A percentile compares a stretch with the other conserved stretches of the same genome.
Conservation (phyloP, 306 rosid species). For the Citrullus mucosospermus region DNA sequence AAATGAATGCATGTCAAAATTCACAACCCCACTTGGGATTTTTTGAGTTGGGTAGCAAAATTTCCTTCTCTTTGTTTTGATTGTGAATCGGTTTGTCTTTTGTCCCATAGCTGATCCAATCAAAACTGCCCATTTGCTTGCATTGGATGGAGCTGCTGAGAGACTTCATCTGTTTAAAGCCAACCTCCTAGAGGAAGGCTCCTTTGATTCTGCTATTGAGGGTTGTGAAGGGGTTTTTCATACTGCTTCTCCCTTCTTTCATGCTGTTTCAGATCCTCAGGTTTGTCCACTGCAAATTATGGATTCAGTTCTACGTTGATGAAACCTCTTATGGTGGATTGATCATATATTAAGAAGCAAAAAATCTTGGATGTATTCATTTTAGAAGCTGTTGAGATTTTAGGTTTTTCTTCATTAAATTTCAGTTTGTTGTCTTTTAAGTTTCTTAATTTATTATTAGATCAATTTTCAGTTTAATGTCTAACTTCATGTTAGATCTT, state of each 20-base stretch:
- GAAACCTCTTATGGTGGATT: background rate
- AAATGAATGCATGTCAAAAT: background rate
- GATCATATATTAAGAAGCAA: background rate
- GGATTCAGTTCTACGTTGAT: background rate
- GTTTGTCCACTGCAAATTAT: slow-evolving; percentile 6
- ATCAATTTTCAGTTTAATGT: too few species aligned
- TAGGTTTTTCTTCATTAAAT: too few species aligned
- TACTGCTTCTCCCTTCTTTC: slow-evolving; percentile 20
- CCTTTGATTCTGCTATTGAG: slow-evolving; percentile 15
- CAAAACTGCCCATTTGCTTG: slow-evolving; percentile 18
- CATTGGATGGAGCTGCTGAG: slow-evolving; percentile 25
- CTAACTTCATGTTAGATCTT: too few species aligned
- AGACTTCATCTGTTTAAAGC: slow-evolving; percentile 22
- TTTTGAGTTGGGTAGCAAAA: background rate
- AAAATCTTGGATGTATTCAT: background rate
- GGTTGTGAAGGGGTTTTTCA: slow-evolving; percentile 27
- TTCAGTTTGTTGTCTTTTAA: too few species aligned
- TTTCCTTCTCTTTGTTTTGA: background rate
- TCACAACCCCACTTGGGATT: background rate
- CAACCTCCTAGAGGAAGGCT: slow-evolving; percentile 15
- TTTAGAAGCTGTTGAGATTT: too few species aligned
- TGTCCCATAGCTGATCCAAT: slow-evolving; percentile 12
- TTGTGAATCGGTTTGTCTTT: background rate
- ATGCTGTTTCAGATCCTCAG: slow-evolving; percentile 11
- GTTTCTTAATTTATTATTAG: too few species aligned